Evolutionary conservation across 2,329 filamentous ascomycete species (phyloP), one percentile per base, ranked within the genome.

Genomic region (Lecanosticta acicola): DNA sequence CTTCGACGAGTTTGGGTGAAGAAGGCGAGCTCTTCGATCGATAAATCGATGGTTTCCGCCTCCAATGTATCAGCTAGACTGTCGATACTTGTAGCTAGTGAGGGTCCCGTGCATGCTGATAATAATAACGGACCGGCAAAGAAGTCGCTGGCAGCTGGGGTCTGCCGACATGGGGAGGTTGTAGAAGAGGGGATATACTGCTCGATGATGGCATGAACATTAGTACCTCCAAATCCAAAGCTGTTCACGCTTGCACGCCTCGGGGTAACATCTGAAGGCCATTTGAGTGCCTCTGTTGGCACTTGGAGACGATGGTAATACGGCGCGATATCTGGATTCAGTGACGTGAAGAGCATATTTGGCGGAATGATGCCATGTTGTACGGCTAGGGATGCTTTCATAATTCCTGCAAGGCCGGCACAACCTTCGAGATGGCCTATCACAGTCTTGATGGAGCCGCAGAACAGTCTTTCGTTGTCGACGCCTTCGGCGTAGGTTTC

Each of bases 251-350:
- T 51, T 9, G 51, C 51, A 10, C 51, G 46, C 13, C 36, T 21
- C 17, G 14, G 19, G 10, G 41, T 13, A 18, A 29, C n/a, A 16
- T 32, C 21, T 32, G 60, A 48, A 0, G 66, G 66, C 11, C 64
- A 66, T 14, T 59, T 61, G 2, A 60, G n/a, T n/a, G 44, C 32
- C 20, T 33, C 29, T n/a, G 42, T 54, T 4, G 50, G 50, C 3
- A 61, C 45, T 24, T 50, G 17, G 3, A 59, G 37, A 18, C 47
- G 43, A n/a, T 50, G 33, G 19, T 53, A 50, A 13, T 46, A 55
- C 5, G 55, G 50, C 7, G 26, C 46, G 1, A 78, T 50, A 13
- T 52, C 43, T 13, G 55, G 54, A 43, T 58, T 60, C 11, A 55
- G 36, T 13, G 43, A 41, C 11, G 50, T 41, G 33, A 64, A 58